These are phyloP conservation scores for Cordyceps javanica DNA, from an alignment of 2,329 filamentous ascomycete species.

Conservation along the genomic window DNA sequence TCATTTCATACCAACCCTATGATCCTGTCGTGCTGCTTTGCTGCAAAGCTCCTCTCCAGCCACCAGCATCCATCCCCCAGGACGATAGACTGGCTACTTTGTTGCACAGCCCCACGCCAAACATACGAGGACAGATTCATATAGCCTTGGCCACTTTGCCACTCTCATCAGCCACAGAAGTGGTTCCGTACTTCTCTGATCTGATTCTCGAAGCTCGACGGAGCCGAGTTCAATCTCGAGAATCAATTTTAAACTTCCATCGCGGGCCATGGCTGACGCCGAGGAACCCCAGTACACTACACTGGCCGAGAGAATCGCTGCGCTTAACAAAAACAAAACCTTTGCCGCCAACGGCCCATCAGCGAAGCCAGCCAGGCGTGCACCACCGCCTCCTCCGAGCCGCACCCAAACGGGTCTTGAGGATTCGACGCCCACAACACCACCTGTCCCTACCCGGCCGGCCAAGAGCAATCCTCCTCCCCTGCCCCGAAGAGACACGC, in stretches of 20 bases:
- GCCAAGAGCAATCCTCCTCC: slow-evolving; percentile 24
- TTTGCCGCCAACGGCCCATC: slow-evolving; percentile 39
- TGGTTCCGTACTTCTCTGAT: not conserved
- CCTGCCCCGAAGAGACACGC: slow-evolving; percentile 28
- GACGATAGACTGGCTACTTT: too few relatives aligned
- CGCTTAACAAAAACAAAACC: slow-evolving; percentile 56
- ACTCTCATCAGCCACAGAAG: not conserved
- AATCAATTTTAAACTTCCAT: not conserved
- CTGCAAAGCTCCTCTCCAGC: not conserved
- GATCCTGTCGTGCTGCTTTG: not conserved
- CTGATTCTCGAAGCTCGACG: not conserved
- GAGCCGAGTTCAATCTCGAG: not conserved
- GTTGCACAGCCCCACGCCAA: not conserved
- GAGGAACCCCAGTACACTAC: slow-evolving; percentile 57
- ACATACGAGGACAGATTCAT: not conserved
- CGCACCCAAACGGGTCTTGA: slow-evolving; percentile 31
- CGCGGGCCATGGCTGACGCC: slow-evolving; percentile 48
- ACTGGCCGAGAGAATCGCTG: slow-evolving; percentile 57
- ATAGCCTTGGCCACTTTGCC: slow-evolving; percentile 1
- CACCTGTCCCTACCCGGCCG: slow-evolving; percentile 34
- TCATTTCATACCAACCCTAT: not conserved
- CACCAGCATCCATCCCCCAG: not conserved
- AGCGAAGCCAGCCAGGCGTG: slow-evolving; percentile 16
- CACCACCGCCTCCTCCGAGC: slow-evolving; percentile 35
- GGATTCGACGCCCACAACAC: slow-evolving; percentile 23